Evolutionary conservation across 2,329 filamentous ascomycete species (phyloP).

Genomic region (Stemphylium vesicarium): DNA sequence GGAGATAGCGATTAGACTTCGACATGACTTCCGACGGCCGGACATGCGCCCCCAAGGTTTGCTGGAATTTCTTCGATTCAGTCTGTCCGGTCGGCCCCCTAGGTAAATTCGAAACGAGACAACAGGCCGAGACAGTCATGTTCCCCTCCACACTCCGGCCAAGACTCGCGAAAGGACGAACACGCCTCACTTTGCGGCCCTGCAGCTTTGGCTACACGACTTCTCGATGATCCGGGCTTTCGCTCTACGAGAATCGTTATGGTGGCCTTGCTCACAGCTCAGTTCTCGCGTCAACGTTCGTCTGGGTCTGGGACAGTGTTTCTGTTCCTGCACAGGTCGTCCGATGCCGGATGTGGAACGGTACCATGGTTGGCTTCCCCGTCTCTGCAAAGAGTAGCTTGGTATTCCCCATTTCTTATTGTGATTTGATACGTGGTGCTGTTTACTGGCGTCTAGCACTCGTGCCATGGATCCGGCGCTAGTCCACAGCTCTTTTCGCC

Average conservation of each 20-base stretch:
- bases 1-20: constrained; percentile 66
- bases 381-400: constrained; percentile 28
- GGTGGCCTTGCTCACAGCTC: constrained; percentile 16
- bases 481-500: neutral
- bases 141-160: constrained; percentile 22
- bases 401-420: constrained; percentile 33
- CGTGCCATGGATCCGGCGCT: constrained; percentile 10
- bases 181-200: constrained; percentile 17
- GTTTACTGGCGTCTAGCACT: constrained; percentile 34
- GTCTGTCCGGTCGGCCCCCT: constrained; percentile 28
- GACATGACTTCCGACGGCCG: constrained; percentile 29
- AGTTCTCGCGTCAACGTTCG: constrained; percentile 12
- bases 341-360: constrained; percentile 25
- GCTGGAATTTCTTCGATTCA: constrained; percentile 27
- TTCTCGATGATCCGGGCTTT: constrained; percentile 6
- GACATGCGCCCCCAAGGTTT: constrained; percentile 23
- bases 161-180: constrained; percentile 19
- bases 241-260: constrained; percentile 5
- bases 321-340: constrained; percentile 14
- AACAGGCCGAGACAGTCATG: constrained; percentile 29
- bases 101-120: constrained; percentile 34
- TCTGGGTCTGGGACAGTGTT: constrained; percentile 2
- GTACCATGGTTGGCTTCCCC: constrained; percentile 26
- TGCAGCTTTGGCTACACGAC: constrained; percentile 9
- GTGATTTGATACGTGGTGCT: constrained; percentile 31